A percentile compares a stretch with the other conserved stretches of the same genome.
phyloP scores from a whole-genome alignment of 129 eudicot species.

The Pulicaria dysenterica region DNA sequence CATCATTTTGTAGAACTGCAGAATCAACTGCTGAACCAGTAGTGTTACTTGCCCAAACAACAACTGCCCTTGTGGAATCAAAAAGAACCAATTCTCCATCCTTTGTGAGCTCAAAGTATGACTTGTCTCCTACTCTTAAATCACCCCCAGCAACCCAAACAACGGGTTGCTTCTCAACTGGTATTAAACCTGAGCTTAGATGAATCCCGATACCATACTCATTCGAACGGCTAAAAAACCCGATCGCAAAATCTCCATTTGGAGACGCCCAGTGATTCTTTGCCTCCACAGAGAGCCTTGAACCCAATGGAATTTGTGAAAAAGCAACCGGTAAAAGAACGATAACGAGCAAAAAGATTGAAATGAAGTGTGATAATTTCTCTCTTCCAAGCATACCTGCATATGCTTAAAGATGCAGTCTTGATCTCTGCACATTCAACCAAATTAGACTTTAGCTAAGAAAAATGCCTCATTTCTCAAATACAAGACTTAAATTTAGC shows the following conservation, averaged over 20 bases:
- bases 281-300: slow-evolving; percentile 51
- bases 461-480: slow-evolving; percentile 5
- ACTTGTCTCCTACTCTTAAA: slow-evolving; percentile 49
- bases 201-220: slow-evolving; percentile 56
- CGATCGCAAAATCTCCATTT: slow-evolving; percentile 61
- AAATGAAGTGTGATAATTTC: slow-evolving; percentile 5
- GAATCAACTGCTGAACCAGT: slow-evolving; percentile 47
- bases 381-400: slow-evolving; percentile 45
- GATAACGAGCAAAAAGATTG: slow-evolving; percentile 30
- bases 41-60: slow-evolving; percentile 65
- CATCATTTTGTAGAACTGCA: slow-evolving; percentile 52
- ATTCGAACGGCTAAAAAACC: slow-evolving; percentile 47
- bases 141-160: slow-evolving; percentile 81
- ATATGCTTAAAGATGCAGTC: slow-evolving; percentile 34
- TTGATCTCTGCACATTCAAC: slow-evolving; percentile 42
- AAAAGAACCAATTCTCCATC: slow-evolving; percentile 56
- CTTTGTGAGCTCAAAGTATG: slow-evolving; percentile 56
- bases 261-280: slow-evolving; percentile 65
- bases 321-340: slow-evolving; percentile 27
- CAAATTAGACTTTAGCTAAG: slow-evolving; percentile 14
- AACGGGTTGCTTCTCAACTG: slow-evolving; percentile 42
- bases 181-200: slow-evolving; percentile 50
- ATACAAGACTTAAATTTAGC: slow-evolving; percentile 8
- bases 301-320: slow-evolving; percentile 61
- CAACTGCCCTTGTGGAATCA: slow-evolving; percentile 46